These are phyloP conservation scores for Lactifluus rugatus DNA, from an alignment of 768 basidiomycete species.

Conservation along the genomic window DNA sequence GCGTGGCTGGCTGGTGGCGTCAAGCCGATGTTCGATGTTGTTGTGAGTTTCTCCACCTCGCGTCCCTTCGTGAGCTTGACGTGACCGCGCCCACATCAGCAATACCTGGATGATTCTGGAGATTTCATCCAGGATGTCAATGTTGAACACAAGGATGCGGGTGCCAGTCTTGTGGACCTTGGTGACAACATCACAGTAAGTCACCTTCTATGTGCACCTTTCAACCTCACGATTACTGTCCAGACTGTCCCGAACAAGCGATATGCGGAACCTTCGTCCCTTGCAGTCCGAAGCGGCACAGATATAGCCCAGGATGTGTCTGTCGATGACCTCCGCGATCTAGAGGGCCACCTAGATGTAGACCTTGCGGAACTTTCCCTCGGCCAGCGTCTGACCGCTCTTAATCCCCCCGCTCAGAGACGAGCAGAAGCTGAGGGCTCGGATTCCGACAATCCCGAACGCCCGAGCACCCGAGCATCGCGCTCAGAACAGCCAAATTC, in stretches of 20 bases:
- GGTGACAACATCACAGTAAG: slow-evolving; percentile 11
- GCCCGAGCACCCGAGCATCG: slow-evolving; percentile 15
- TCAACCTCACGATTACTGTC: neutral
- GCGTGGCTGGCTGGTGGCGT: slow-evolving; percentile 47
- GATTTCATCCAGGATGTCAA: slow-evolving; percentile 42
- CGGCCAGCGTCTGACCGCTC: slow-evolving; percentile 77
- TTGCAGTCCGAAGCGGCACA: slow-evolving; percentile 58
- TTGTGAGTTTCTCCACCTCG: slow-evolving; percentile 36
- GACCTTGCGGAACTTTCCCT: slow-evolving; percentile 87
- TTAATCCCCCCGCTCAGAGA: slow-evolving; percentile 37
- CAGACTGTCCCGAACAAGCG: slow-evolving; percentile 48
- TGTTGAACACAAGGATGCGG: slow-evolving; percentile 32
- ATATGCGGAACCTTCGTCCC: slow-evolving; percentile 51
- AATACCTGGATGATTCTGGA: slow-evolving; percentile 44
- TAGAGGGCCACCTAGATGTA: slow-evolving; percentile 67
- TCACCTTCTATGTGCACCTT: neutral
- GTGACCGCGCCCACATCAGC: slow-evolving; percentile 28
- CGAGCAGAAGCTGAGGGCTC: slow-evolving; percentile 31
- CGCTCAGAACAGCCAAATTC: slow-evolving; percentile 45
- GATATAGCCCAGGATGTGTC: slow-evolving; percentile 50
- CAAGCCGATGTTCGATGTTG: slow-evolving; percentile 47
- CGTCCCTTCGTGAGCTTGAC: neutral
- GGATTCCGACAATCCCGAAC: slow-evolving; percentile 42
- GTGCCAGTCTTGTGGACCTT: slow-evolving; percentile 21
- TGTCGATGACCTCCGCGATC: slow-evolving; percentile 41